Evolutionary conservation across 306 rosid species (phyloP).

Genomic region (Rosa persica): DNA sequence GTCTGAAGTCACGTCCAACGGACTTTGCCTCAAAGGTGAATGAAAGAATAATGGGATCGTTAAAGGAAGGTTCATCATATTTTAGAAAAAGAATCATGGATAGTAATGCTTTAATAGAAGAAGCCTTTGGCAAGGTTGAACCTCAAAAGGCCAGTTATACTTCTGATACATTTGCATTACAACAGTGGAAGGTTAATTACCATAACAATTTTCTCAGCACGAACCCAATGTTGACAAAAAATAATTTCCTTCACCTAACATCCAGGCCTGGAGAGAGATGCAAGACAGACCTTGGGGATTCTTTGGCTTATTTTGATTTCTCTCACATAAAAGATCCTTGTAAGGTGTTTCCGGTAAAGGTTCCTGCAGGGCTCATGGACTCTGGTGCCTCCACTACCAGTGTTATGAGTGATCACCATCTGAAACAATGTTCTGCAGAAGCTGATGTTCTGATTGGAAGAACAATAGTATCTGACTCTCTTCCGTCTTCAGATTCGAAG

Average conservation of each 20-base stretch:
- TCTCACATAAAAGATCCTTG: slow-evolving; percentile 74
- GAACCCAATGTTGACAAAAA: slow-evolving; percentile 73
- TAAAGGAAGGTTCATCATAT: slow-evolving; percentile 36
- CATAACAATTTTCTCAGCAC: slow-evolving; percentile 53
- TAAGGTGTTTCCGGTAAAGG: slow-evolving; percentile 52
- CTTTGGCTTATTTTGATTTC: slow-evolving; percentile 68
- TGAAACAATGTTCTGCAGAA: slow-evolving; percentile 27
- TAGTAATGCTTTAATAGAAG: slow-evolving; percentile 32
- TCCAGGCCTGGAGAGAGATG: slow-evolving; percentile 42
- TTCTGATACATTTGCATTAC: slow-evolving; percentile 38
- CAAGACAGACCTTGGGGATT: slow-evolving; percentile 26
- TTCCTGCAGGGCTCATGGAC: slow-evolving; percentile 28
- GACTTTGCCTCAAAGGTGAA: slow-evolving; percentile 31
- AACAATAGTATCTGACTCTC: slow-evolving; percentile 23
- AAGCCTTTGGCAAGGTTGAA: slow-evolving; percentile 37
- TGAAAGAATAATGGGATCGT: slow-evolving; percentile 34
- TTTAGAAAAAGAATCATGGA: slow-evolving; percentile 28
- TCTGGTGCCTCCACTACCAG: slow-evolving; percentile 30
- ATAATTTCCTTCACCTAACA: slow-evolving; percentile 42
- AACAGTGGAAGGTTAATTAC: slow-evolving; percentile 38
- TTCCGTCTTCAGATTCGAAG: slow-evolving; percentile 35
- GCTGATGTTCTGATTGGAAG: slow-evolving; percentile 39
- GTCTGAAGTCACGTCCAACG: slow-evolving; percentile 14
- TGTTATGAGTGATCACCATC: slow-evolving; percentile 34
- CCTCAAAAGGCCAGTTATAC: slow-evolving; percentile 26